Evolutionary conservation across 805 yeast genomes (phyloP).

Genomic region (Pichia nakasei): DNA sequence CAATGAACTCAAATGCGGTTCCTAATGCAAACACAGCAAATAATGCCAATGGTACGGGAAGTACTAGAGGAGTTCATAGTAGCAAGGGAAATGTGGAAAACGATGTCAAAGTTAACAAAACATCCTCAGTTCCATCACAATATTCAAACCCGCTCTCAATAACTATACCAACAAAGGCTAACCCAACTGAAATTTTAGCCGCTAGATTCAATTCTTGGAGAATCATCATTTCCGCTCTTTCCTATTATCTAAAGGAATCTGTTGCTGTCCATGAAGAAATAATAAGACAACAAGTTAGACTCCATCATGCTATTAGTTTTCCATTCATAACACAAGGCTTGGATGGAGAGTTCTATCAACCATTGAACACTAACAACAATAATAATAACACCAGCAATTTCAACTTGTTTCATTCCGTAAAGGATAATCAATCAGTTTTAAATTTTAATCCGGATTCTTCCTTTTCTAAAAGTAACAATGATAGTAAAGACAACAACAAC

Average conservation of each 20-base stretch:
- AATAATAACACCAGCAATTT: conserved; percentile 2
- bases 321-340: conserved; percentile 39
- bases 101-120: background rate
- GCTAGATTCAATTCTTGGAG: conserved; percentile 84
- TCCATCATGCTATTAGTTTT: conserved; percentile 67
- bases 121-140: conserved; percentile 11
- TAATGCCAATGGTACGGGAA: too few relatives aligned
- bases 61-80: too few relatives aligned
- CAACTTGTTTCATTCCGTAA: conserved; percentile 7
- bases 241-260: conserved; percentile 68
- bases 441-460: conserved; percentile 6
- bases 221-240: conserved; percentile 61
- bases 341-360: conserved; percentile 32
- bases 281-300: conserved; percentile 69
- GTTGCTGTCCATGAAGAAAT: conserved; percentile 85
- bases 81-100: too few relatives aligned
- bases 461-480: conserved; percentile 8
- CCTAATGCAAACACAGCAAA: conserved; percentile 21
- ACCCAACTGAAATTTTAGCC: conserved; percentile 85
- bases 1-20: conserved; percentile 33
- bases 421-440: background rate
- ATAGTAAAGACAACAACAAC: conserved; percentile 9
- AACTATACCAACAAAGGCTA: conserved; percentile 48
- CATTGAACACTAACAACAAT: conserved; percentile 21
- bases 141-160: conserved; percentile 40